Base-by-base conservation (phyloP, 257 asterid species). In the Asclepias syriaca region DNA sequence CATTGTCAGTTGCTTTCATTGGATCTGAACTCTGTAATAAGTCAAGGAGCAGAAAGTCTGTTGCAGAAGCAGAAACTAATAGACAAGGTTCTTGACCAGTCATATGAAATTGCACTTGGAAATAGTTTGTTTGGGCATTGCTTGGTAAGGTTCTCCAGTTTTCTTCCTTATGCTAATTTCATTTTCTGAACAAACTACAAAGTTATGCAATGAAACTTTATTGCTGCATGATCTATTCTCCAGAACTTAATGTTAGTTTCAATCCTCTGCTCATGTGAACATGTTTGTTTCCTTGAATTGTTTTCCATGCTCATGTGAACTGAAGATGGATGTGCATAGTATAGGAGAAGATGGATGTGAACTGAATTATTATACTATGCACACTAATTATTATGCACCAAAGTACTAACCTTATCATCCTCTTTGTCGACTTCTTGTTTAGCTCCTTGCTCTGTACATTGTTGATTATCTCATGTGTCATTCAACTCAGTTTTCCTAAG, bases 21-120 rank as follows among this genome's bases (percentile, higher is more conserved):
- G 76, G 90, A 90, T 77, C 84, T 69, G 55, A 87, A 93, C 57
- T 84, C 84, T 59, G 76, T 90, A 72, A 83, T 90, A 80, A 79
- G 71, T 71, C 92, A 77, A 83, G 98, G 98, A 34, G 81, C 76
- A 77, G 79, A 79, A 59, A 90, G 90, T 82, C 81, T 93, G 79
- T 79, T 85, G 29, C 77, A 79, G 64, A 86, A 93, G 74, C 93
- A 90, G 82, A 89, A 82, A 75, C 71, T 53, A 40, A 89, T 93
- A 67, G 85, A 81, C 27, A 90, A 77, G 74, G 85, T 72, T 80
- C 90, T 93, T 29, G 85, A 85, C 79, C 86, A 79, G 66, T 89
- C 97, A 12, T 90, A 85, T 64, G 85, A 85, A 81, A 84, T 93
- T 74, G 84, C 84, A 72, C 93, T 90, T 78, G 96, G 96, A 46